phyloP scores from a whole-genome alignment of 192 early-diverging fungal genomes.

The Backusella luteola region DNA sequence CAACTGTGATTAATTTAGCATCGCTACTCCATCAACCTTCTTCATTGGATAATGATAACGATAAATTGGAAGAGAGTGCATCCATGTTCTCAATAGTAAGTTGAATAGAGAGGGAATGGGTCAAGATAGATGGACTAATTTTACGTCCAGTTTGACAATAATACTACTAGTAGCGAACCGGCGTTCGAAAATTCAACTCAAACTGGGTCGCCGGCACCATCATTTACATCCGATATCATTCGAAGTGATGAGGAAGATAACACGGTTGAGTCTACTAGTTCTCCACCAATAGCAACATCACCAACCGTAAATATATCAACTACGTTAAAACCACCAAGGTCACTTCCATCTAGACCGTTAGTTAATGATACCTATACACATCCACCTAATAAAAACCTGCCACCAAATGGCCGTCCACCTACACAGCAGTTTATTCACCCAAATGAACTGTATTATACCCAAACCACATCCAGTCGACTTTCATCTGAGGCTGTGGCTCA shows the following conservation, averaged over 20 bases:
- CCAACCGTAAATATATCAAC: background rate
- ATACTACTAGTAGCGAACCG: background rate
- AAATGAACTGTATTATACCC: slow-evolving; percentile 4
- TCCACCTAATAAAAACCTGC: background rate
- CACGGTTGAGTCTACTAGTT: background rate
- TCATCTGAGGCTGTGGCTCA: background rate
- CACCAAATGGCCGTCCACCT: background rate
- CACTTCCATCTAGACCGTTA: background rate
- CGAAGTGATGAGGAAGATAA: background rate
- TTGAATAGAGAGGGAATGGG: background rate
- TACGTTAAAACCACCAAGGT: background rate
- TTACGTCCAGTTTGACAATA: background rate
- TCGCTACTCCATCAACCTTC: background rate
- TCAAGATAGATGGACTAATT: background rate
- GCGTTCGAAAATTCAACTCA: background rate
- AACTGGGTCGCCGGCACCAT: background rate
- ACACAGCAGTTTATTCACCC: background rate
- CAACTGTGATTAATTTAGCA: background rate
- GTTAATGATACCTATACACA: background rate
- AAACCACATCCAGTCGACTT: slow-evolving; percentile 7
- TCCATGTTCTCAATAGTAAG: slow-evolving; percentile 4
- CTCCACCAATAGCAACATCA: background rate
- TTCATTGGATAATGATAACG: background rate
- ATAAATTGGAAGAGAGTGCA: background rate
- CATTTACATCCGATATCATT: background rate